Evolutionary conservation across 2,329 filamentous ascomycete species (phyloP).

Genomic region (Zarea fungicola): DNA sequence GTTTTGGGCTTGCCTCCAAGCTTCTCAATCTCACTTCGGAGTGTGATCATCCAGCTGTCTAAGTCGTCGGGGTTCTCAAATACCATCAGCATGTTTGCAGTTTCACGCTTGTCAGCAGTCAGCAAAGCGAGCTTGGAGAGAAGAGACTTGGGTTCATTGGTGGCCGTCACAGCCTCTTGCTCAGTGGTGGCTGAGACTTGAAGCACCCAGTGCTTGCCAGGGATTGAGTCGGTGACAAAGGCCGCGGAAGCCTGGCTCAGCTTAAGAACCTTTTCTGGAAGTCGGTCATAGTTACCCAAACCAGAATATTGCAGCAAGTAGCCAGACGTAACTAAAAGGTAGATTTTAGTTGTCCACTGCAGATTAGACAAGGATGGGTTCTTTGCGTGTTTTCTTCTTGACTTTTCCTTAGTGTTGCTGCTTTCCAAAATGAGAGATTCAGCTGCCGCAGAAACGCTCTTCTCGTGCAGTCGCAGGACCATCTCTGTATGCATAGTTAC

Average conservation of each 20-base stretch:
- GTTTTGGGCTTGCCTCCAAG: constrained; percentile 61
- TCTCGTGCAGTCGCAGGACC: constrained; percentile 57
- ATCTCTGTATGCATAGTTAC: constrained; percentile 64
- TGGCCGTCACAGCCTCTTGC: constrained; percentile 43
- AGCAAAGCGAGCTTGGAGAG: constrained; percentile 61
- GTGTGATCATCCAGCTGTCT: constrained; percentile 66
- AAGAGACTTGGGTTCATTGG: constrained; percentile 53
- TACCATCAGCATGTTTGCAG: constrained; percentile 64
- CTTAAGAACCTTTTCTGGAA: constrained; percentile 69
- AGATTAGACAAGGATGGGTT: constrained; percentile 37
- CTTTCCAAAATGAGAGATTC: constrained; percentile 15
- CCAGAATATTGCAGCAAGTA: constrained; percentile 70
- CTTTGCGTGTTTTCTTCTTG: constrained; percentile 17
- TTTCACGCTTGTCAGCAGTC: constrained; percentile 46
- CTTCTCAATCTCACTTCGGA: constrained; percentile 65
- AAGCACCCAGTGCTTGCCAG: constrained; percentile 74
- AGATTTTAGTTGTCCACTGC: constrained; percentile 68
- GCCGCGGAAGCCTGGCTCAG: constrained; percentile 71
- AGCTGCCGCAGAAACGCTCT: constrained; percentile 28
- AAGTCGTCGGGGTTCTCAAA: constrained; percentile 69
- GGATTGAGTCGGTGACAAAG: constrained; percentile 74
- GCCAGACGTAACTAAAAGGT: constrained; percentile 64
- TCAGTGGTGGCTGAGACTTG: constrained; percentile 66
- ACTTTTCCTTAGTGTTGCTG: constrained; percentile 13
- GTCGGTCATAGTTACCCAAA: constrained; percentile 63